These are phyloP conservation scores for Panaeolus papilionaceus DNA, from an alignment of 768 basidiomycete species.

Conservation along the genomic window DNA sequence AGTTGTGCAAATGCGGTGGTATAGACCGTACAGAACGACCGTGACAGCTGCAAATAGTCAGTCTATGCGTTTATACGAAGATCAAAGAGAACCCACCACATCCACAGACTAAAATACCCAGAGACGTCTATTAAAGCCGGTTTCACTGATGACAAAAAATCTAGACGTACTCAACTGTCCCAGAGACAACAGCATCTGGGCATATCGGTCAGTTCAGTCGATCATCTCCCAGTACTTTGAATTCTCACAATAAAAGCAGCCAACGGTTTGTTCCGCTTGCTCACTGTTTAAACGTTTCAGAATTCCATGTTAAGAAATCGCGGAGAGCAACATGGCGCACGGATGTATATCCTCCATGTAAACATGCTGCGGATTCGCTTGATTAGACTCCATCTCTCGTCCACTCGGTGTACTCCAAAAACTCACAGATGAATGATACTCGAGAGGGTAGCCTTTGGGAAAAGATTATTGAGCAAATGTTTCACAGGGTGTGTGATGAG, in stretches of 20 bases:
- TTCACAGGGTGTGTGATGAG: conserved; percentile 1
- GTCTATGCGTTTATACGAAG: background rate
- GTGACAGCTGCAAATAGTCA: conserved; percentile 5
- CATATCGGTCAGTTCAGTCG: background rate
- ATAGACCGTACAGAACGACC: background rate
- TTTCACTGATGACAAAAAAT: background rate
- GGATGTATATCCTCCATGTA: conserved; percentile 24
- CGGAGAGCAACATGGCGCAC: conserved; percentile 15
- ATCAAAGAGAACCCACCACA: background rate
- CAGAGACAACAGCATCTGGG: conserved; percentile 12
- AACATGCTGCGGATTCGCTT: conserved; percentile 20
- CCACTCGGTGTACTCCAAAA: background rate
- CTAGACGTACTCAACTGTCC: background rate
- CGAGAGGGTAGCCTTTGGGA: conserved; percentile 16
- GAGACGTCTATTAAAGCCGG: background rate
- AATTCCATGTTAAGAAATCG: background rate
- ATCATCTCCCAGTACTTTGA: background rate
- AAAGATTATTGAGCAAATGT: background rate
- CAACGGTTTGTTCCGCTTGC: conserved; percentile 15
- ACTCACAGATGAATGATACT: conserved; percentile 22
- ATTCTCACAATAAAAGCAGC: conserved; percentile 17
- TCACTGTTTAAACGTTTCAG: conserved; percentile 15
- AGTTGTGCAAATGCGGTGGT: background rate
- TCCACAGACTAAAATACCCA: background rate
- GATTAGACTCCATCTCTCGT: background rate